These are phyloP conservation scores for Primulina eburnea DNA, from an alignment of 257 asterid species.

Conservation along the genomic window DNA sequence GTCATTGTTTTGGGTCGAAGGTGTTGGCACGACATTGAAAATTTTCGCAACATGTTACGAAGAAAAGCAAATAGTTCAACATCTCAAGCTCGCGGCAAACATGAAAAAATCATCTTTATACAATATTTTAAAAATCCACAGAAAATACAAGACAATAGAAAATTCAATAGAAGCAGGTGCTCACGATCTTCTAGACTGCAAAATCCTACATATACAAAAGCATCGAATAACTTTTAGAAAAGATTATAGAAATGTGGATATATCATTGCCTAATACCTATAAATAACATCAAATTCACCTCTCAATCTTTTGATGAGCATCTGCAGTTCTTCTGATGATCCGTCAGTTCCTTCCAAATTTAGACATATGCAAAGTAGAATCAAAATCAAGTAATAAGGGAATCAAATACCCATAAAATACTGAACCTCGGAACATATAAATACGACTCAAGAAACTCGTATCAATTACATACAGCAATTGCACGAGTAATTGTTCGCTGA, in stretches of 20 bases:
- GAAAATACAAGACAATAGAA: slow-evolving; percentile 20
- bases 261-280: slow-evolving; percentile 23
- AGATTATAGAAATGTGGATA: neutral
- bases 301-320: slow-evolving; percentile 51
- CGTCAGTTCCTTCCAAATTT: slow-evolving; percentile 62
- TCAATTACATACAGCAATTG: neutral
- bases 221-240: slow-evolving; percentile 20
- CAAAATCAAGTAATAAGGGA: neutral
- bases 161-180: slow-evolving; percentile 15
- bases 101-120: neutral
- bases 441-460: neutral
- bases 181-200: slow-evolving; percentile 12
- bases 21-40: neutral
- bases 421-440: neutral
- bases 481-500: neutral
- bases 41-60: neutral
- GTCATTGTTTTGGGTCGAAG: too few species aligned
- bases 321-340: slow-evolving; percentile 87
- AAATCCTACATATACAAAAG: slow-evolving; percentile 30
- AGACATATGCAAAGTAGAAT: slow-evolving; percentile 1
- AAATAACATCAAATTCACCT: slow-evolving; percentile 22
- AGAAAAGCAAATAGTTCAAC: neutral
- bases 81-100: neutral
- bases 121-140: slow-evolving; percentile 29
- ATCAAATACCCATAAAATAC: neutral